phyloP scores from a whole-genome alignment of 2,329 filamentous ascomycete genomes.

The Nemania diffusa region DNA sequence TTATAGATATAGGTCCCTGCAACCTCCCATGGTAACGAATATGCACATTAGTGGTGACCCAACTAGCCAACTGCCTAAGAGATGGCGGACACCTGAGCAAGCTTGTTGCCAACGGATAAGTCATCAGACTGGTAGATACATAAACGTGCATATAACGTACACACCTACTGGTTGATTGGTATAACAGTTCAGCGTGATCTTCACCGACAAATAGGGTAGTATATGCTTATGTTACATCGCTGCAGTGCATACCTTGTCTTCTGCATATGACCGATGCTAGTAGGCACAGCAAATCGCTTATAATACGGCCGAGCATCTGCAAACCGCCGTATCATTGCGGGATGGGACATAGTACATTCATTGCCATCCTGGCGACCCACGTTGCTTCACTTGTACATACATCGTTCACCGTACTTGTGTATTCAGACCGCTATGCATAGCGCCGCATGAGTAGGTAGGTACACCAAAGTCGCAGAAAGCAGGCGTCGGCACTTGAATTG shows the following conservation, averaged over 20 bases:
- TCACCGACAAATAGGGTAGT: conserved; percentile 15
- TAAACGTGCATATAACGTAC: no score
- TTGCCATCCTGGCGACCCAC: background rate
- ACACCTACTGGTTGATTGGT: background rate
- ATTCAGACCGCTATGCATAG: background rate
- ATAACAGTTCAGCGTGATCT: background rate
- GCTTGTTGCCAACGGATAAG: background rate
- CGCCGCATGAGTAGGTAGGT: background rate
- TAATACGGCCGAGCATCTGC: background rate
- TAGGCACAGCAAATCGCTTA: background rate
- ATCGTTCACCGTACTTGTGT: background rate
- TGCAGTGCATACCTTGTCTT: background rate
- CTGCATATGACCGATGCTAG: background rate
- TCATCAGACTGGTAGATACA: no score
- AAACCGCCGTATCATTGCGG: background rate
- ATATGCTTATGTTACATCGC: conserved; percentile 1
- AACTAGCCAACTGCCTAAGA: background rate
- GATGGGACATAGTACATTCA: background rate
- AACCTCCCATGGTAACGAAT: no score
- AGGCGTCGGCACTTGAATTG: conserved; percentile 18
- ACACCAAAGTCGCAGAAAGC: background rate
- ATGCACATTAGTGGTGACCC: no score
- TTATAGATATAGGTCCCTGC: no score
- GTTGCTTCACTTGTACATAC: background rate
- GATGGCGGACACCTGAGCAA: background rate